Conservation (phyloP, 148 eudicot genomes). For the Cornus florida region DNA sequence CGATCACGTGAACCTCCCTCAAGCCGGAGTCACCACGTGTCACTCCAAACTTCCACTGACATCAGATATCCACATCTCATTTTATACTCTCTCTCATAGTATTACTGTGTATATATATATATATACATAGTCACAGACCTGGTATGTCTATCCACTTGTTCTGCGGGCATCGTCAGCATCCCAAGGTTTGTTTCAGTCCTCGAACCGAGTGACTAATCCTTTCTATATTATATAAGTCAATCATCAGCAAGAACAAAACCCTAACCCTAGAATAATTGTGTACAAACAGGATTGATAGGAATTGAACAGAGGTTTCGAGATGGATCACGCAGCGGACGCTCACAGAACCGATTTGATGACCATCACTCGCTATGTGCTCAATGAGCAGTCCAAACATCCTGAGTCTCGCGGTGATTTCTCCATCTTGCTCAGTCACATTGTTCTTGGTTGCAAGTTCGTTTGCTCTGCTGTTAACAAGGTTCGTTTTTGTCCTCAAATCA, state of each 20-base stretch:
- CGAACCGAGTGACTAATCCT: neutral
- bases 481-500: neutral
- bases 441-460: constrained; percentile 95
- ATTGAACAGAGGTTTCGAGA: constrained; percentile 8
- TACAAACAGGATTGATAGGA: neutral
- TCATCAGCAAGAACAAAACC: too few relatives aligned
- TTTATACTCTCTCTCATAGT: neutral
- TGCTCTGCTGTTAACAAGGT: constrained; percentile 96
- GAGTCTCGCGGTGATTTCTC: constrained; percentile 93
- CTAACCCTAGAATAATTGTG: neutral
- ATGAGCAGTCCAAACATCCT: constrained; percentile 77
- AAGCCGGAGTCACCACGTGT: constrained; percentile 39
- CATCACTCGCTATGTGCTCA: constrained; percentile 78
- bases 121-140: neutral
- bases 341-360: constrained; percentile 86
- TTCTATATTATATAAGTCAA: neutral
- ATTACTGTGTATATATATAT: neutral
- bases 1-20: constrained; percentile 11
- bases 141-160: neutral
- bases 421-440: constrained; percentile 82
- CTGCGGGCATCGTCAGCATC: neutral
- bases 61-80: constrained; percentile 21
- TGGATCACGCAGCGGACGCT: constrained; percentile 92
- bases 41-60: constrained; percentile 21
- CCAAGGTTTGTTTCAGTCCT: neutral